phyloP scores from a whole-genome alignment of 176 grass and related monocot species.

The Carex cristatella region DNA sequence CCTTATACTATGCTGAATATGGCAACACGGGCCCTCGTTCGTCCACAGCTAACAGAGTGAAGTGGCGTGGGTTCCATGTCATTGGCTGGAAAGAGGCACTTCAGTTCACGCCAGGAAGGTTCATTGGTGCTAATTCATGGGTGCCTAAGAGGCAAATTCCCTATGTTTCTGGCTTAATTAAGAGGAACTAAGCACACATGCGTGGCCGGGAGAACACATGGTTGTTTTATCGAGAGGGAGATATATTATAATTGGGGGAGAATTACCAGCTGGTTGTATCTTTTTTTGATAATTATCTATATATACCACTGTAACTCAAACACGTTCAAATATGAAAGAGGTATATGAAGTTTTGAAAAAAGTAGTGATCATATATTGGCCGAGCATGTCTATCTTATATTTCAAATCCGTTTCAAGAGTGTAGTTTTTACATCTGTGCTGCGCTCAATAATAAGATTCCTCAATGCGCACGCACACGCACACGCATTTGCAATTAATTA shows the following conservation, averaged over 20 bases:
- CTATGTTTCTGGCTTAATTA: conserved; percentile 33
- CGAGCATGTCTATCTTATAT: too few relatives aligned
- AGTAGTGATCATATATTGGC: background rate
- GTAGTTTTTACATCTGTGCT: too few relatives aligned
- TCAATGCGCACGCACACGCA: too few relatives aligned
- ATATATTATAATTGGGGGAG: background rate
- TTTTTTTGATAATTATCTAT: background rate
- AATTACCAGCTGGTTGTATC: background rate
- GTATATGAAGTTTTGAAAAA: background rate
- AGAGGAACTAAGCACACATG: background rate
- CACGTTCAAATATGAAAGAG: background rate
- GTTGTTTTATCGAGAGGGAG: background rate
- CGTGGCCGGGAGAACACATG: too few relatives aligned
- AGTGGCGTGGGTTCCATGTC: conserved; percentile 41
- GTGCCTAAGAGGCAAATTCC: conserved; percentile 43
- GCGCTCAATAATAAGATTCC: too few relatives aligned
- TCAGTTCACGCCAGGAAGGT: conserved; percentile 46
- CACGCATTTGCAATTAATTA: too few relatives aligned
- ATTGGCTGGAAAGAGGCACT: conserved; percentile 33
- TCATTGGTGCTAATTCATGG: conserved; percentile 40
- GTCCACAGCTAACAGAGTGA: conserved; percentile 57
- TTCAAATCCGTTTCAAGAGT: too few relatives aligned
- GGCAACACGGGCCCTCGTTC: conserved; percentile 56
- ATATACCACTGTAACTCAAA: background rate
- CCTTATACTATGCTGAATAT: conserved; percentile 66